Evolutionary conservation across 1,139 yeast genomes (phyloP), one percentile per base, ranked within the genome.

Genomic region (Lodderomyces parapsilosis): DNA sequence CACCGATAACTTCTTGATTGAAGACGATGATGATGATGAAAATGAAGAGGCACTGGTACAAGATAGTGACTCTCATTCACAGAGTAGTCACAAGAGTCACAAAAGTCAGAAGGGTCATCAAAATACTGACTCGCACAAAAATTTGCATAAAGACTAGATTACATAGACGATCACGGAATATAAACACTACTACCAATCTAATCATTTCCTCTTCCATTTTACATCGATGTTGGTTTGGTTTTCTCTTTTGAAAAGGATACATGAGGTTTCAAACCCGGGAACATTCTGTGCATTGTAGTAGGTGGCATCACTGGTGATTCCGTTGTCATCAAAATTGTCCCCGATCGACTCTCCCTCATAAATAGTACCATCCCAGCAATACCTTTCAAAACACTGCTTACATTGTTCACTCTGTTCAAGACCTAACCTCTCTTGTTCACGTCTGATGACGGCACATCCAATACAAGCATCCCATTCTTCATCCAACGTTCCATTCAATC

Each of bases 371-470:
- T 85, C 80, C 96, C 96, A 90, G 63, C 97, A 90, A 65, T 89
- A 89, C 27, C 71, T 70, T 27, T 68, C 60, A 61, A 89, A 86
- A 64, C 98, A 90, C 42, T 67, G 49, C 49, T 76, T 64, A 71
- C 97, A 91, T 59, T 85, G 90, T 1, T 76, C 81, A 10, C 90
- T 77, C 49, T 82, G 83, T 15, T 75, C 70, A 25, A 74, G 62
- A 24, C 84, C 83, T 39, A 74, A 66, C 55, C 95, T 77, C 66
- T 89, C 95, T 59, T 85, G 83, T 43, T 85, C 81, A 61, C 96
- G 81, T 63, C 89, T 85, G 45, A 90, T 73, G 41, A 90, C 78
- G 6, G 97, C 97, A 71, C 97, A 90, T 1, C 89, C 87, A 42
- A 89, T 77, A 71, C 97, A 90, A 4, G 84, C 76, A 43, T 78